phyloP scores from a whole-genome alignment of 768 basidiomycete genomes.

The Lentinula boryana region DNA sequence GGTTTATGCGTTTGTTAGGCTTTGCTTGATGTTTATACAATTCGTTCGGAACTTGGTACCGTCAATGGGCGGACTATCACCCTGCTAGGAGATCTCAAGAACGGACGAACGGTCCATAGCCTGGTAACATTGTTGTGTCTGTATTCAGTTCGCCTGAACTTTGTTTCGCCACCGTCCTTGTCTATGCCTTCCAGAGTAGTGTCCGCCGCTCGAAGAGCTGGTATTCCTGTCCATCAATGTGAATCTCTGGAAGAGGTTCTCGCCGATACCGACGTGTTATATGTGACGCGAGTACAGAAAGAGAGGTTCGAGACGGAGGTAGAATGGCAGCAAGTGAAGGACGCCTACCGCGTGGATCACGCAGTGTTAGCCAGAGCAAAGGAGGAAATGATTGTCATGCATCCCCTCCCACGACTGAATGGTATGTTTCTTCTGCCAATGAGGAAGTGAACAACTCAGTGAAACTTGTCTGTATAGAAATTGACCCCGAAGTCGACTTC shows the following conservation, averaged over 20 bases:
- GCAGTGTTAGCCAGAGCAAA: slow-evolving; percentile 90
- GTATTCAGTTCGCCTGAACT: slow-evolving; percentile 92
- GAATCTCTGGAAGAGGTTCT: slow-evolving; percentile 91
- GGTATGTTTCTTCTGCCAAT: slow-evolving; percentile 35
- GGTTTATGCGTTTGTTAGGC: slow-evolving; percentile 40
- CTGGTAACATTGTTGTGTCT: slow-evolving; percentile 88
- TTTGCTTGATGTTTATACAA: slow-evolving; percentile 85
- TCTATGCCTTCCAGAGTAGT: slow-evolving; percentile 88
- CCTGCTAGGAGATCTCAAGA: slow-evolving; percentile 92
- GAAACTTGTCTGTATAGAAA: slow-evolving; percentile 52
- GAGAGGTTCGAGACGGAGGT: slow-evolving; percentile 79
- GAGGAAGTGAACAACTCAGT: not conserved
- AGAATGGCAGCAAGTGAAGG: slow-evolving; percentile 90
- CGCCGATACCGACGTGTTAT: slow-evolving; percentile 90
- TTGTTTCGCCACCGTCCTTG: slow-evolving; percentile 83
- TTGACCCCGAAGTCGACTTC: slow-evolving; percentile 97
- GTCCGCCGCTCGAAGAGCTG: slow-evolving; percentile 76
- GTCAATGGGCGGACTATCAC: slow-evolving; percentile 95
- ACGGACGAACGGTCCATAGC: slow-evolving; percentile 96
- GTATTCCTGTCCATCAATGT: slow-evolving; percentile 70
- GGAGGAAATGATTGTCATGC: slow-evolving; percentile 98
- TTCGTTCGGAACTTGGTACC: slow-evolving; percentile 95
- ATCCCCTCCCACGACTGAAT: slow-evolving; percentile 92
- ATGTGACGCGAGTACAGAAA: slow-evolving; percentile 94
- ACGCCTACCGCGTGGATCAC: slow-evolving; percentile 90